Evolutionary conservation across 1,284 basidiomycete species (phyloP).

Genomic region (Ganoderma sp.): DNA sequence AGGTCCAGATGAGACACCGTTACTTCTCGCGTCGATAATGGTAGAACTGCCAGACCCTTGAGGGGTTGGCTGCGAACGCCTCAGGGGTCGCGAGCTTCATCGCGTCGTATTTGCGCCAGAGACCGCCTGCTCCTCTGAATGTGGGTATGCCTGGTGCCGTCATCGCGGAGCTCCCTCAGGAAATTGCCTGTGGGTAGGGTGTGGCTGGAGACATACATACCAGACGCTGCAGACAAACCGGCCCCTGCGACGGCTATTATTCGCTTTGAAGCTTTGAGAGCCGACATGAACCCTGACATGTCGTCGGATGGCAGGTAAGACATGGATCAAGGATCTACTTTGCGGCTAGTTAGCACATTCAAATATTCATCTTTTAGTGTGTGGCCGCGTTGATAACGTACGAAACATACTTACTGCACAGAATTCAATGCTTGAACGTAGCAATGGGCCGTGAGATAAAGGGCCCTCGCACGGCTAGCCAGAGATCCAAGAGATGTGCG

Average conservation of each 20-base stretch:
- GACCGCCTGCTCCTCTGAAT: slow-evolving; percentile 63
- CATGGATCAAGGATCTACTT: not conserved
- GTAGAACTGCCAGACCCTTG: slow-evolving; percentile 69
- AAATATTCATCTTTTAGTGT: too few species aligned
- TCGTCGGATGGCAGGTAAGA: slow-evolving; percentile 22
- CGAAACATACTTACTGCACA: not conserved
- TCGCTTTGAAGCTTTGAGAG: slow-evolving; percentile 47
- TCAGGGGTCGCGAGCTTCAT: slow-evolving; percentile 61
- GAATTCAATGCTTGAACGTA: not conserved
- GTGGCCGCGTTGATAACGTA: not conserved
- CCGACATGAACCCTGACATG: slow-evolving; percentile 41
- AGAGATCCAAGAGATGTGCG: not conserved
- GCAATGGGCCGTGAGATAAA: not conserved
- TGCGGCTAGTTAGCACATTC: not conserved
- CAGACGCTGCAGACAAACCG: slow-evolving; percentile 61
- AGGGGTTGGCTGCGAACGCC: slow-evolving; percentile 60
- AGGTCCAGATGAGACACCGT: slow-evolving; percentile 23
- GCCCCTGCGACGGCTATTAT: slow-evolving; percentile 65
- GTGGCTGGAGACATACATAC: slow-evolving; percentile 41
- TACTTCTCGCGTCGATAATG: slow-evolving; percentile 62
- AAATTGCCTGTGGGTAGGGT: not conserved
- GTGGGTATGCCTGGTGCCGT: slow-evolving; percentile 58
- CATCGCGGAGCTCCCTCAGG: not conserved
- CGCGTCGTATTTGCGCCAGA: slow-evolving; percentile 66
- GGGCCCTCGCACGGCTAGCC: not conserved